phyloP scores from a whole-genome alignment of 2,329 filamentous ascomycete species.

The Dendrostoma leiphaemia region DNA sequence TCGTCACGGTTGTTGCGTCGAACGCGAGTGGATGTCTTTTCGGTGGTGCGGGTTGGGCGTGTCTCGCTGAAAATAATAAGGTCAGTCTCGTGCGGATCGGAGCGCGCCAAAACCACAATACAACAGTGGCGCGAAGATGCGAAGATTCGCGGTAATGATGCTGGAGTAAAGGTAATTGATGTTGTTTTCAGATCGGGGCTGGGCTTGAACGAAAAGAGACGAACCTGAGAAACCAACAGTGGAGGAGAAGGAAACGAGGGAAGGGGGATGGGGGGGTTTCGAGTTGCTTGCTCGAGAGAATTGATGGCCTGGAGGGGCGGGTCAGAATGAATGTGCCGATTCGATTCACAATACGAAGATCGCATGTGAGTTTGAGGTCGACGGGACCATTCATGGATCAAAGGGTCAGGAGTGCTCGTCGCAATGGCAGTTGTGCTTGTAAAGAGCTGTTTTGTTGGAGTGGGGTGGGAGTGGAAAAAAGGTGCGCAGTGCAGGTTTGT shows the following conservation, averaged over 20 bases:
- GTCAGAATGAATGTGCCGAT: background rate
- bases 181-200: background rate
- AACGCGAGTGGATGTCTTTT: conserved; percentile 1
- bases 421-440: background rate
- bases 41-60: background rate
- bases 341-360: background rate
- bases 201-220: no score
- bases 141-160: background rate
- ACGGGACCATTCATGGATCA: background rate
- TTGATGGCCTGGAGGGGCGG: background rate
- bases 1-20: conserved; percentile 5
- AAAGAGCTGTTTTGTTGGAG: background rate
- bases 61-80: background rate
- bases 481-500: no score
- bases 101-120: background rate
- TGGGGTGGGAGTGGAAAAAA: no score
- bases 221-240: no score
- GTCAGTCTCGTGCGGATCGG: background rate
- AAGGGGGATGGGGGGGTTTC: background rate
- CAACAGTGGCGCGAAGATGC: background rate
- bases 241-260: background rate
- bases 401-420: background rate
- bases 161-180: background rate
- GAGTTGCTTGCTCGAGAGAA: background rate
- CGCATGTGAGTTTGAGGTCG: background rate